Base-by-base conservation (phyloP, 1,139 yeast genomes). In the Yamadazyma aaseri region DNA sequence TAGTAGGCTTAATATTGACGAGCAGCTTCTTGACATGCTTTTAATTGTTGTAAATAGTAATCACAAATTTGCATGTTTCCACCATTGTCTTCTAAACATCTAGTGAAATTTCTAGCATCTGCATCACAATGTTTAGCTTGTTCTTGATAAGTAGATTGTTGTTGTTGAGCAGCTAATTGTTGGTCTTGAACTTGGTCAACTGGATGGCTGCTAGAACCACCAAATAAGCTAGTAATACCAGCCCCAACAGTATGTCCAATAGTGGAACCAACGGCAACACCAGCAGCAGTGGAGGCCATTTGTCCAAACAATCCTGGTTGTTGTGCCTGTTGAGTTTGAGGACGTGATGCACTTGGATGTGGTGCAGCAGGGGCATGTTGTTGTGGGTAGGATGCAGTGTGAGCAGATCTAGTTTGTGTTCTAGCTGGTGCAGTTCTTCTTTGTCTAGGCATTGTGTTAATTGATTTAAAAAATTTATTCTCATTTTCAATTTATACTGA, bases 221-320 rank as follows among this genome's bases (percentile, higher is more conserved):
- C 90, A 56, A 92, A 90, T 73, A 92, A 65, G 34, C 87, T 73
- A 35, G 95, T 80, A 51, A 92, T 71, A 53, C 97, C 97, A 40
- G 95, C 95, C 65, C 97, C 97, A 43, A 92, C 51, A 32, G 97
- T 87, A 73, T 92, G 98, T 42, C 98, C 98, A 41, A 90, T 81
- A 45, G 97, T 82, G 38, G 96, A 86, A 54, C 98, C 98, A 39
- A 92, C 97, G 34, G 97, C 98, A 24, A 92, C 98, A 78, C 98
- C 98, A 35, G 97, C 98, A 41, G 98, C 98, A 36, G 98, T 92
- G 29, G 95, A 75, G 20, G 97, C 97, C 97, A 92, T 92, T 66
- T 92, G 96, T 41, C 94, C 86, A 56, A 92, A 90, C 59, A 92
- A 57, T 50, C 97, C 97, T 34, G 98, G 97, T 20, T 60, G 62